Percentiles rank a stretch among this genome's conserved stretches.
Evolutionary conservation across 805 yeast genomes (phyloP).

Genomic region (Myxozyma neglecta): DNA sequence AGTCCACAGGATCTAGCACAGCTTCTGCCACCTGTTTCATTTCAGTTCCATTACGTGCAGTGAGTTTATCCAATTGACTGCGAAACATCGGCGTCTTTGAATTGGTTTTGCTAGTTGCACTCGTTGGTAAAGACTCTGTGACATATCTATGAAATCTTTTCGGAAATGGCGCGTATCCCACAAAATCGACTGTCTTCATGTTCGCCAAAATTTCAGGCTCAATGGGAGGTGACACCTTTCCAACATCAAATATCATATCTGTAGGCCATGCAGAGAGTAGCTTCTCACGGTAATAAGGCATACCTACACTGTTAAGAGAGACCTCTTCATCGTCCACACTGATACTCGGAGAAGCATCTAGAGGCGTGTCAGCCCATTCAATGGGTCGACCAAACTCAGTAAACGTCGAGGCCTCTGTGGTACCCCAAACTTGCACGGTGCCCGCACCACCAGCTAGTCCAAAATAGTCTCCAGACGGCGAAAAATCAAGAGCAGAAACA

Average conservation of each 20-base stretch:
- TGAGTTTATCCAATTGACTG: constrained; percentile 30
- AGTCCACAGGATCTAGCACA: constrained; percentile 22
- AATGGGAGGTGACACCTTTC: constrained; percentile 58
- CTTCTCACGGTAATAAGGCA: constrained; percentile 80
- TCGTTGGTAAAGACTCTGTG: constrained; percentile 35
- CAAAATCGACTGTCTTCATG: constrained; percentile 43
- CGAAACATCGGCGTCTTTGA: constrained; percentile 31
- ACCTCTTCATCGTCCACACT: constrained; percentile 19
- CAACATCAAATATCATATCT: constrained; percentile 59
- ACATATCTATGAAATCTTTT: constrained; percentile 37
- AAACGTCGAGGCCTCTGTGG: constrained; percentile 48
- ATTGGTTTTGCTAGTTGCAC: constrained; percentile 5
- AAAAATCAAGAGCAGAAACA: constrained; percentile 54
- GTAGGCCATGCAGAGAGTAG: constrained; percentile 80
- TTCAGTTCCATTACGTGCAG: constrained; percentile 8
- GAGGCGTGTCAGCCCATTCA: constrained; percentile 53
- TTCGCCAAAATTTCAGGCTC: constrained; percentile 50
- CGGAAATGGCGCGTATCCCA: constrained; percentile 56
- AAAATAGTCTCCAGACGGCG: constrained; percentile 74
- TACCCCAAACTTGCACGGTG: constrained; percentile 67
- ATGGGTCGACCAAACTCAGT: constrained; percentile 48
- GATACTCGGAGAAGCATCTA: constrained; percentile 6
- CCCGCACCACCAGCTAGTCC: constrained; percentile 67
- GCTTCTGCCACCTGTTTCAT: constrained; percentile 13
- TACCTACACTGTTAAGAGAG: constrained; percentile 72